These are phyloP conservation scores for Scheffersomyces stambukii DNA, from an alignment of 1,139 yeast species.

Conservation along the genomic window DNA sequence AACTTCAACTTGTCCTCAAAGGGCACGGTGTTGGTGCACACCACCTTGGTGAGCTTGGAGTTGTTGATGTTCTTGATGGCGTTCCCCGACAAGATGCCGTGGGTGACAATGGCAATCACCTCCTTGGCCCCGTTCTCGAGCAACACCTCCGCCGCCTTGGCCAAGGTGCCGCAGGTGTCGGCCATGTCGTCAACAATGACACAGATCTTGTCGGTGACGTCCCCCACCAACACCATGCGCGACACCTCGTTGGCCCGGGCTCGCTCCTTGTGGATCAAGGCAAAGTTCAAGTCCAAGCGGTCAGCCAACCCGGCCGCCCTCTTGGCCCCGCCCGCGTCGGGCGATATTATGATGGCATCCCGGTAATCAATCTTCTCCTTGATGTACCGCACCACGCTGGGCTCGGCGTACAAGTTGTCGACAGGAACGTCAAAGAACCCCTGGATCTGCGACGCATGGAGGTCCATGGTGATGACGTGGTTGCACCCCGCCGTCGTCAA, in stretches of 20 bases:
- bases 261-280: conserved; percentile 77
- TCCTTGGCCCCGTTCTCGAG: conserved; percentile 61
- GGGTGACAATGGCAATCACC: conserved; percentile 75
- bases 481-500: conserved; percentile 77
- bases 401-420: conserved; percentile 78
- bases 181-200: conserved; percentile 80
- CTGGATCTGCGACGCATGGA: conserved; percentile 82
- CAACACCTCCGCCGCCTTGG: conserved; percentile 70
- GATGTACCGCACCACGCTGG: conserved; percentile 66
- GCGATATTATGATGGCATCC: conserved; percentile 58
- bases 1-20: conserved; percentile 46
- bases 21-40: conserved; percentile 77
- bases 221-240: conserved; percentile 75
- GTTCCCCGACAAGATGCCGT: conserved; percentile 71
- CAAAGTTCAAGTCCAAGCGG: conserved; percentile 70
- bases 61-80: conserved; percentile 61
- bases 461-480: conserved; percentile 79
- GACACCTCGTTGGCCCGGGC: conserved; percentile 77
- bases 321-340: conserved; percentile 87
- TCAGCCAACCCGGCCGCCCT: conserved; percentile 80
- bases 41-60: conserved; percentile 55
- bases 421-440: conserved; percentile 81
- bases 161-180: conserved; percentile 78
- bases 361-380: conserved; percentile 45
- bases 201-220: conserved; percentile 66